Evolutionary conservation across 345 rosid species (phyloP), one percentile per base, ranked within the genome.

Genomic region (Rhizophora mangle): DNA sequence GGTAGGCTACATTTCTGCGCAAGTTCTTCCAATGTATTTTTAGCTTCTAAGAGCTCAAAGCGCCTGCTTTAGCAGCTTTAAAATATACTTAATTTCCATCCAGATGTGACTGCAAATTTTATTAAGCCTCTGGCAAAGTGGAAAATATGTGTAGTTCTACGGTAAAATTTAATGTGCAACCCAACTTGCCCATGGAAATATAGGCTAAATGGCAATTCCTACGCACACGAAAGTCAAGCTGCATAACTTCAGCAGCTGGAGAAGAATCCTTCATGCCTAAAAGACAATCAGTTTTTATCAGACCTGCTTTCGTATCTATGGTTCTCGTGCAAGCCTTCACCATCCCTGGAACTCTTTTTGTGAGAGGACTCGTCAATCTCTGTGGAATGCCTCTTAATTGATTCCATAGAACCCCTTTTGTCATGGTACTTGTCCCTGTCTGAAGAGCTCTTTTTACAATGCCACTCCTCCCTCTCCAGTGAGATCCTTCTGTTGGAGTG

Each of bases 311-410:
- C 63, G 68, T 76, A 58, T 59, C 55, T 72, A 60, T 71, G 77
- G 69, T 68, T 73, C 63, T 72, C 62, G 29, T 24, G 31, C 16
- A 69, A 66, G 62, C 64, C 68, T 39, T 76, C 80, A 19, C 51
- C 39, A 32, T 75, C 74, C 34, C 68, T 67, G 36, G 84, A 72
- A 43, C 75, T 72, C 74, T 76, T 72, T 68, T 66, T 72, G 64
- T 62, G 74, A 68, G 76, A 70, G 64, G 66, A 65, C 8, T 64
- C 85, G 32, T 74, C 81, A 60, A 24, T 64, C n/a, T 79, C 82
- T 39, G 60, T 67, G 39, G 61, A 49, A 65, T 74, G 74, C 53
- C 19, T 64, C 20, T 26, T 64, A 18, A 72, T 63, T 21, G 56
- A 64, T 43, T 70, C 82, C 43, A 5, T 65, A 49, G 67, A 67